A percentile compares a stretch with the other conserved stretches of the same genome.
These are phyloP conservation scores for Geranomyces variabilis DNA, from an alignment of 192 early-diverging fungal genomes.

Conservation along the genomic window DNA sequence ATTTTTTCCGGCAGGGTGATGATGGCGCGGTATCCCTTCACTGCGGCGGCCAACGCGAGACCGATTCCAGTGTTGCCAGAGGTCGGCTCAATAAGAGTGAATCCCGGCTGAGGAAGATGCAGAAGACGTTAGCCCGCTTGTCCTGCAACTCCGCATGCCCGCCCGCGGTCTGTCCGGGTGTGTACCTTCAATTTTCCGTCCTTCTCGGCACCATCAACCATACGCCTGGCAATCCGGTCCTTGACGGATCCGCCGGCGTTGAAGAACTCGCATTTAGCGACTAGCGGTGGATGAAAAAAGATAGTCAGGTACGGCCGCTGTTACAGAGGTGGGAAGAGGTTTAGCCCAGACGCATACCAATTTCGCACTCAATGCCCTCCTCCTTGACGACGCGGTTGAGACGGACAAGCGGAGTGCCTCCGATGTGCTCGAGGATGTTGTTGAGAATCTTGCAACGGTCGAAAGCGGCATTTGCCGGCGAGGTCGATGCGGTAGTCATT, in stretches of 20 bases:
- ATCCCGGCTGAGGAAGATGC: conserved; percentile 64
- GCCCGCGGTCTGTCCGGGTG: neutral
- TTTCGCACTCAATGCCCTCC: conserved; percentile 93
- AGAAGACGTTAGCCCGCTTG: neutral
- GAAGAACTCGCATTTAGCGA: conserved; percentile 97
- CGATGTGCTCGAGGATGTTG: conserved; percentile 93
- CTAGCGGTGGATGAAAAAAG: conserved; percentile 38
- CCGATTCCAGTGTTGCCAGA: conserved; percentile 99
- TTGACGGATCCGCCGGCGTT: conserved; percentile 99
- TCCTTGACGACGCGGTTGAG: conserved; percentile 84
- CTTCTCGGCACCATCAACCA: conserved; percentile 94
- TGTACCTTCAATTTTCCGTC: conserved; percentile 76
- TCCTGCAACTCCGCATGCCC: neutral
- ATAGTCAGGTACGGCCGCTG: conserved; percentile 6
- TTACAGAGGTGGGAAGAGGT: too few relatives aligned
- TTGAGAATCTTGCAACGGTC: conserved; percentile 66
- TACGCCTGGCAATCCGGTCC: conserved; percentile 96
- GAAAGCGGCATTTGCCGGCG: conserved; percentile 5
- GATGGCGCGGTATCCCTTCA: conserved; percentile 97
- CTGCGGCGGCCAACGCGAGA: conserved; percentile 93
- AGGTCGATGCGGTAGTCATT: conserved; percentile 10
- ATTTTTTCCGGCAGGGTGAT: conserved; percentile 99
- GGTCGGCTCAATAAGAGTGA: conserved; percentile 97
- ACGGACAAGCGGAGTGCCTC: conserved; percentile 93
- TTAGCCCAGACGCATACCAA: conserved; percentile 59